Base-by-base conservation (phyloP, 2,329 filamentous ascomycete species). In the Piedraia hortae region DNA sequence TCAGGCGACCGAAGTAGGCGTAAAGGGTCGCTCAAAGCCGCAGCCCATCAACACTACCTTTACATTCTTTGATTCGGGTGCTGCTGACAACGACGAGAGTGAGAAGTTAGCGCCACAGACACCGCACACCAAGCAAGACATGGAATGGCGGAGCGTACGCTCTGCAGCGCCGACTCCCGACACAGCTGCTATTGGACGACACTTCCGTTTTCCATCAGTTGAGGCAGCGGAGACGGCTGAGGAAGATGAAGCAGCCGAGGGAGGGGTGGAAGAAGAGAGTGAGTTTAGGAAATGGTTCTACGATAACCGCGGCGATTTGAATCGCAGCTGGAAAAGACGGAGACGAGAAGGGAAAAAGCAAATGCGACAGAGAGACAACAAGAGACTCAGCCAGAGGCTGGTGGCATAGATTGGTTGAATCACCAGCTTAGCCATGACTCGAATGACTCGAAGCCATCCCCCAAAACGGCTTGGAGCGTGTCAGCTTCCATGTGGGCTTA, bases 131-230 rank as follows among this genome's bases (percentile, higher is more conserved):
- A 64, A 67, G 30, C 61, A 67, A 32, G 82, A 93, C 32, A 53
- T 82, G 14, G 68, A 75, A 34, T 63, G 54, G 47, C 61, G 78
- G 29, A 62, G 60, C 22, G 41, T 73, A n/a, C 61, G 85, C 25
- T 91, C 78, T 40, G 78, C 78, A 4, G 85, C 85, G 2, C 85
- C 85, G 0, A 97, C 85, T 0, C 85, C 85, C 0, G 85, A 97
- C 39, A 93, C 85, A 0, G 77, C 77, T 2, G 65, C 78, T 27
- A 65, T 73, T 2, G 64, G 54, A 18, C 61, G 63, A 13, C 56
- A 52, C 25, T 67, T 69, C 37, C 51, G 54, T 30, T 53, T 68
- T 56, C 12, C 45, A 3, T 45, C 44, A 1, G 49, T 54, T 6
- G 48, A 49, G 18, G 48, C 52, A 1, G 49, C 54, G 5, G 45